Evolutionary conservation across 2,329 filamentous ascomycete species (phyloP).

Genomic region (Colletotrichum sp.): DNA sequence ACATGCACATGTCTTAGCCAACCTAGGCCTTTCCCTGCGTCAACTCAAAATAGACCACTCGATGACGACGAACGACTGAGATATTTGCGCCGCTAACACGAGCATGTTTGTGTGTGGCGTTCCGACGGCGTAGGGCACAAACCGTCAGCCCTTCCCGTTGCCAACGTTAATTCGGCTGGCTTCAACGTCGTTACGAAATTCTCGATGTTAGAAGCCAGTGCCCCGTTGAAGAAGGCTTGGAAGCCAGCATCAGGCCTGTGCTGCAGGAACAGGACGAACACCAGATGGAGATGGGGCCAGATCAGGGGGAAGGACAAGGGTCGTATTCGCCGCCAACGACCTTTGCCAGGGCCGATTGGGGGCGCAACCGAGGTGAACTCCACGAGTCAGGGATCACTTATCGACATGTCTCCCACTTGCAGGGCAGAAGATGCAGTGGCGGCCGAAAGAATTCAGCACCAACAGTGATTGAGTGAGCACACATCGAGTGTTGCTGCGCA

Average conservation of each 20-base stretch:
- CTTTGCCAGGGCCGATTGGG: not conserved
- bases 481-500: not conserved
- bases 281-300: not conserved
- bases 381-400: not conserved
- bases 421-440: not conserved
- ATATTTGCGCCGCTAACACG: not conserved
- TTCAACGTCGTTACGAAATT: not conserved
- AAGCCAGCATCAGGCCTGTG: slow-evolving; percentile 2
- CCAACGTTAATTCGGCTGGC: not conserved
- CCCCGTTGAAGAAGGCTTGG: not conserved
- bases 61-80: not conserved
- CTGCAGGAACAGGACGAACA: not conserved
- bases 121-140: not conserved
- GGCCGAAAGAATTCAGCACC: not conserved
- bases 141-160: not conserved
- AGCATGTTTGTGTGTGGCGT: not conserved
- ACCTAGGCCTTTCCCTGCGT: not conserved
- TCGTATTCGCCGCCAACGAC: not conserved
- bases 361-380: not conserved
- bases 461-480: not conserved
- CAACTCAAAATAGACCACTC: not conserved
- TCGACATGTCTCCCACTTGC: not conserved
- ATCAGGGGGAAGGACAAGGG: not conserved
- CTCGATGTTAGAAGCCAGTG: not conserved
- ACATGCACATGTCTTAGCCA: not conserved